phyloP scores from a whole-genome alignment of 345 rosid genomes.

The Conringia planisiliqua region DNA sequence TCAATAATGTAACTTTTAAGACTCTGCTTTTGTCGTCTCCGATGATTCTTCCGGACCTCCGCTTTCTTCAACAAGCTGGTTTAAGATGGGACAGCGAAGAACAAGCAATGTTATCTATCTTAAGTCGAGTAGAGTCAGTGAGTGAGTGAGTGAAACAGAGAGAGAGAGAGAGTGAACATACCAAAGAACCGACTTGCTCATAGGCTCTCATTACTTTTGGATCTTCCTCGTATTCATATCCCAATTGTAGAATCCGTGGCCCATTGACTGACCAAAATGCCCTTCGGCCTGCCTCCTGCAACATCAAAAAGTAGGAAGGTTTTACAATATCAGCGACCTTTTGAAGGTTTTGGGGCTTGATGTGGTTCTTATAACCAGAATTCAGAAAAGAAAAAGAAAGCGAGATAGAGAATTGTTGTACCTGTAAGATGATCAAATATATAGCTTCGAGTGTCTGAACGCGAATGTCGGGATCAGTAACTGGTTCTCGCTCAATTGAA shows the following conservation, averaged over 20 bases:
- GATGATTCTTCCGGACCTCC: slow-evolving; percentile 42
- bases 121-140: not conserved
- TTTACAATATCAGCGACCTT: not conserved
- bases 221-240: slow-evolving; percentile 85
- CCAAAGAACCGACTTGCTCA: slow-evolving; percentile 83
- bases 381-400: not conserved
- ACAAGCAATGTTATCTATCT: not conserved
- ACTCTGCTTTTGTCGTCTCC: slow-evolving; percentile 37
- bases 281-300: slow-evolving; percentile 79
- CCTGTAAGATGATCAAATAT: slow-evolving; percentile 81
- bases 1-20: not conserved
- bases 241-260: slow-evolving; percentile 75
- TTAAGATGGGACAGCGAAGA: not conserved
- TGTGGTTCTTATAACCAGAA: not conserved
- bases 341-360: not conserved
- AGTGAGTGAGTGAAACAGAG: not conserved
- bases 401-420: slow-evolving; percentile 9
- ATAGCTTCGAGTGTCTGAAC: slow-evolving; percentile 80
- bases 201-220: slow-evolving; percentile 91
- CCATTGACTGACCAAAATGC: slow-evolving; percentile 90
- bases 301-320: not conserved
- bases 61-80: slow-evolving; percentile 55
- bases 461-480: slow-evolving; percentile 74
- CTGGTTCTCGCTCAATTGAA: slow-evolving; percentile 81
- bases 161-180: slow-evolving; percentile 24